Percentiles rank a stretch among this genome's conserved stretches.
phyloP scores from a whole-genome alignment of 2,329 filamentous ascomycete species.

The Epichloe baconii region DNA sequence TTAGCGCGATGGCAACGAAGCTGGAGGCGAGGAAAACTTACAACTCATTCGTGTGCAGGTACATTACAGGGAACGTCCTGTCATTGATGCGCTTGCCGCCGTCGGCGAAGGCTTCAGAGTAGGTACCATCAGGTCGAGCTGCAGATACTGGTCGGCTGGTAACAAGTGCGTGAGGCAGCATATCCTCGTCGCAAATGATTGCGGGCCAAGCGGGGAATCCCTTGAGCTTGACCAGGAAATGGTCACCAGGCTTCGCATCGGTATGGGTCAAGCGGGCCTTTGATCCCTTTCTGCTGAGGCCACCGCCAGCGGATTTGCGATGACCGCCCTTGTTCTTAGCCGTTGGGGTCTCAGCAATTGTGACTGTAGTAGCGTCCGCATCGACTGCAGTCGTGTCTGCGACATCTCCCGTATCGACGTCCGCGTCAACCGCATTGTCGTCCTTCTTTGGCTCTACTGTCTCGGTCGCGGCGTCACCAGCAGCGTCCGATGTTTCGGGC shows the following conservation, averaged over 20 bases:
- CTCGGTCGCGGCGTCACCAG: conserved; percentile 18
- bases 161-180: conserved; percentile 71
- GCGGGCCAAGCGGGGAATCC: conserved; percentile 91
- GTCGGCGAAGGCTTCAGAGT: conserved; percentile 75
- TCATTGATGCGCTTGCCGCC: conserved; percentile 77
- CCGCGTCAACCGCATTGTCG: conserved; percentile 16
- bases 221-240: conserved; percentile 87
- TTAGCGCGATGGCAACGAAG: neutral
- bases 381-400: conserved; percentile 7
- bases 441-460: conserved; percentile 14
- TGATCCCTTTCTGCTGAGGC: conserved; percentile 75
- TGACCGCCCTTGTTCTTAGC: conserved; percentile 42
- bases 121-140: conserved; percentile 68
- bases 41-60: conserved; percentile 92
- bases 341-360: conserved; percentile 16
- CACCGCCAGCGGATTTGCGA: conserved; percentile 65
- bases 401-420: conserved; percentile 42
- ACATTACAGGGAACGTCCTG: conserved; percentile 90
- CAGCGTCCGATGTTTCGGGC: conserved; percentile 17
- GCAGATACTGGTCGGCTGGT: conserved; percentile 75
- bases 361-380: conserved; percentile 11
- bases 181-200: conserved; percentile 86
- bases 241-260: conserved; percentile 79
- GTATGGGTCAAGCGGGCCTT: conserved; percentile 57
- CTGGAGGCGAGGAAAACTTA: conserved; percentile 35